Evolutionary conservation across 2,329 filamentous ascomycete genomes (phyloP), one percentile per base, ranked within the genome.

Genomic region (Fulvia fulva): DNA sequence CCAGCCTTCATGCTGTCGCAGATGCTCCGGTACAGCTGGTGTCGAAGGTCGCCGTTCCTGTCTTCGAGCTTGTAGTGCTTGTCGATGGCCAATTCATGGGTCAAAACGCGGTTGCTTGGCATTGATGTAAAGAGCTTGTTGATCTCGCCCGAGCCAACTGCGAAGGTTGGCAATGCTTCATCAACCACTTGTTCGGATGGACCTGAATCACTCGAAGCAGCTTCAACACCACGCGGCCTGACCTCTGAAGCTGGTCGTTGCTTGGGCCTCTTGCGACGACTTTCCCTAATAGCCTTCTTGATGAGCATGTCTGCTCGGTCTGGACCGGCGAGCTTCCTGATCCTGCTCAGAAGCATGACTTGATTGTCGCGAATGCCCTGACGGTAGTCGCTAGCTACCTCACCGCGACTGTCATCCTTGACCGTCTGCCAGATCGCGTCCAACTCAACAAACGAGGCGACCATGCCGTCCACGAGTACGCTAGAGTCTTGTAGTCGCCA

Each of bases 371-470:
- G 83, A 63, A 93, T 91, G 59, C 89, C 91, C 67, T 90, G 83
- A 34, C 86, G 84, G 69, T 92, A 93, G n/a, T 91, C 84, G 19
- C 84, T 84, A 0, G 88, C 84, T 2, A 91, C 89, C 16, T 86
- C 84, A 41, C 87, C 85, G 50, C 89, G 86, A 0, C 85, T 89
- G 53, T 87, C 86, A 66, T 91, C 86, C 71, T 91, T 91, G 70
- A 94, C 88, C 2, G 87, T 89, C 70, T 91, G 88, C 80, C 89
- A 89, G 50, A 93, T 93, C 34, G 87, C 87, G 68, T 94, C 90
- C 1, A 94, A 81, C 70, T 91, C 89, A 19, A 92, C 88, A 72
- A 93, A 92, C 63, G 91, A 89, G 68, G 90, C 82, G n/a, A 93
- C 81, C 89, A 94, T 92, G 56, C 90, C 87, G 67, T 92, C 88